These are phyloP conservation scores for Boletus hoseneyae DNA, from an alignment of 1,284 basidiomycete species.

Conservation along the genomic window DNA sequence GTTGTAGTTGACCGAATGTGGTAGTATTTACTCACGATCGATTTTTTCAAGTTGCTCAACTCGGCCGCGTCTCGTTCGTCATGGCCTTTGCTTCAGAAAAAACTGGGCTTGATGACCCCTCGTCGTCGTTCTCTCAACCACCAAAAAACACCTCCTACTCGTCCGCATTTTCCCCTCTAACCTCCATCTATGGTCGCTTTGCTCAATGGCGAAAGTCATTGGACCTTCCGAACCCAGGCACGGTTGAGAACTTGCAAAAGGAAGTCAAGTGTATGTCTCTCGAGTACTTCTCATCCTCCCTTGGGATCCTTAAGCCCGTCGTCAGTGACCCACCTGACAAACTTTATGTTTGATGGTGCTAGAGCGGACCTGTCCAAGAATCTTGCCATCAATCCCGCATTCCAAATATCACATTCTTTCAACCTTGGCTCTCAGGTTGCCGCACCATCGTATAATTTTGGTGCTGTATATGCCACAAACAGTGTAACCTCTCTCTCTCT, in stretches of 20 bases:
- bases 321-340: slow-evolving; percentile 85
- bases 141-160: slow-evolving; percentile 25
- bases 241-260: slow-evolving; percentile 86
- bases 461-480: slow-evolving; percentile 88
- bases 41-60: slow-evolving; percentile 33
- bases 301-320: slow-evolving; percentile 8
- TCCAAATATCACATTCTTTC: slow-evolving; percentile 98
- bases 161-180: slow-evolving; percentile 54
- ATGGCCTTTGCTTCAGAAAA: slow-evolving; percentile 45
- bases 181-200: slow-evolving; percentile 68
- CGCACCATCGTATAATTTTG: slow-evolving; percentile 89
- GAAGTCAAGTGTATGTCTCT: slow-evolving; percentile 76
- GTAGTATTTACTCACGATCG: slow-evolving; percentile 30
- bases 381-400: slow-evolving; percentile 90
- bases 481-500: slow-evolving; percentile 41
- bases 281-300: slow-evolving; percentile 6
- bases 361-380: slow-evolving; percentile 95
- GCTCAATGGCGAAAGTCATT: slow-evolving; percentile 77
- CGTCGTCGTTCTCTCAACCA: slow-evolving; percentile 28
- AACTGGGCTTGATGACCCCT: slow-evolving; percentile 30
- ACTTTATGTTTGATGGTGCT: slow-evolving; percentile 96
- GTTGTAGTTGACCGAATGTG: slow-evolving; percentile 6
- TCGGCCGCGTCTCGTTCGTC: slow-evolving; percentile 10
- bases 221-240: slow-evolving; percentile 84
- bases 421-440: slow-evolving; percentile 76